These are phyloP conservation scores for Globisporangium emineosum DNA, from an alignment of 352 stramenopile species.

Conservation along the genomic window DNA sequence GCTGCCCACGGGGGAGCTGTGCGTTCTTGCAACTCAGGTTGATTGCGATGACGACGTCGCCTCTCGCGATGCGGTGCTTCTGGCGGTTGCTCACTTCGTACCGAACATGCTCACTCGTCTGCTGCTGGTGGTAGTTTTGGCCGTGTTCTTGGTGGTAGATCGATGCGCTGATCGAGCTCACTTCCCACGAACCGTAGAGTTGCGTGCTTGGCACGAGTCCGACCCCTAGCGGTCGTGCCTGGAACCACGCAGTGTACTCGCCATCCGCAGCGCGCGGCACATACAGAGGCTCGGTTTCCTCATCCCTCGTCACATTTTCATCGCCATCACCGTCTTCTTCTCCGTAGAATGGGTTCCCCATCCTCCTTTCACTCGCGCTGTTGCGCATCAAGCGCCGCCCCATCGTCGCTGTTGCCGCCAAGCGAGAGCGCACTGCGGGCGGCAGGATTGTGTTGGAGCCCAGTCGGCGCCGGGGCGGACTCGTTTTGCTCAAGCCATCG, in stretches of 20 bases:
- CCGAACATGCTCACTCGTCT: slow-evolving; percentile 7
- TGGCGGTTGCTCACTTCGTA: slow-evolving; percentile 12
- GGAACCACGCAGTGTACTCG: slow-evolving; percentile 71
- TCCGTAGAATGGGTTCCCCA: background rate
- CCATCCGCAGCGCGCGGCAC: slow-evolving; percentile 45
- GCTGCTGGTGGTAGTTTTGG: slow-evolving; percentile 2
- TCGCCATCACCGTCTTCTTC: background rate
- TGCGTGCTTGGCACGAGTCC: slow-evolving; percentile 77
- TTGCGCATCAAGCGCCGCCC: background rate
- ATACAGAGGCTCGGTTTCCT: slow-evolving; percentile 29
- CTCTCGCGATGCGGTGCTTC: slow-evolving; percentile 29
- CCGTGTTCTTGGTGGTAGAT: background rate
- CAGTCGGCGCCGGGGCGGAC: slow-evolving; percentile 8
- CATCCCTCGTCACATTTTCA: background rate
- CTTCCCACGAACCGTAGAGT: slow-evolving; percentile 77
- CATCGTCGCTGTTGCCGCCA: background rate
- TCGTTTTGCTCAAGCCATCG: background rate
- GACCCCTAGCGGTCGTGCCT: slow-evolving; percentile 60
- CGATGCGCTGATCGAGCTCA: slow-evolving; percentile 40
- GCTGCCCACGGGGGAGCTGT: slow-evolving; percentile 40
- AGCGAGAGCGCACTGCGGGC: slow-evolving; percentile 4
- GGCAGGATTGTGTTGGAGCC: slow-evolving; percentile 9
- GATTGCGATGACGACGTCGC: slow-evolving; percentile 67
- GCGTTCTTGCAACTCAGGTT: slow-evolving; percentile 53
- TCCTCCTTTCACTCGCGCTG: background rate